Conservation (phyloP, 2,329 filamentous ascomycete species). For the Chaetomium sp. region DNA sequence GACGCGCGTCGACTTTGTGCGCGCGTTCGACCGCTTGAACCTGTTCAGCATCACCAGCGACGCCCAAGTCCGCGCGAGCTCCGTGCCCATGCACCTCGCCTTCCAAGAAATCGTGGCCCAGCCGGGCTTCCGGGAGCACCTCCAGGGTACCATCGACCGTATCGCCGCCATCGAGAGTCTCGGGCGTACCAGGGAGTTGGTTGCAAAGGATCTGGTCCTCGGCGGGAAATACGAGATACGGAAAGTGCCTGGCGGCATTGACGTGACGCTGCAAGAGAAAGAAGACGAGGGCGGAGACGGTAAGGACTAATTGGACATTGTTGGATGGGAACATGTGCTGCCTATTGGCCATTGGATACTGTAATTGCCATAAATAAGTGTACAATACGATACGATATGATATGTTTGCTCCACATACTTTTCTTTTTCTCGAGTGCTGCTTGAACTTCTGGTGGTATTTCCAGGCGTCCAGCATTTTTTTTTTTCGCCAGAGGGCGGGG, state of each 20-base stretch:
- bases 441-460: no score
- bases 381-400: background rate
- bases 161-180: conserved; percentile 93
- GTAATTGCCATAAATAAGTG: conserved; percentile 1
- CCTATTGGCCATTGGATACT: background rate
- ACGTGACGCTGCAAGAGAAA: conserved; percentile 33
- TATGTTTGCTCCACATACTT: no score
- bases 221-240: conserved; percentile 75
- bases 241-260: conserved; percentile 29
- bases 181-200: conserved; percentile 89
- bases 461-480: no score
- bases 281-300: conserved; percentile 20
- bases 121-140: conserved; percentile 76
- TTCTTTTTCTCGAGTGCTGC: no score
- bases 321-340: background rate
- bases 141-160: conserved; percentile 79
- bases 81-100: conserved; percentile 92
- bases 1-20: conserved; percentile 94
- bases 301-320: background rate
- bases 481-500: no score
- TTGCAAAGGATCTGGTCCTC: conserved; percentile 90
- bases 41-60: conserved; percentile 90
- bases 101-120: conserved; percentile 80
- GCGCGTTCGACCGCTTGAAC: conserved; percentile 88
- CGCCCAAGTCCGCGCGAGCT: conserved; percentile 87